Percentiles rank a stretch among this genome's conserved stretches.
phyloP scores from a whole-genome alignment of 1,284 basidiomycete genomes.

The Puccinia horiana region DNA sequence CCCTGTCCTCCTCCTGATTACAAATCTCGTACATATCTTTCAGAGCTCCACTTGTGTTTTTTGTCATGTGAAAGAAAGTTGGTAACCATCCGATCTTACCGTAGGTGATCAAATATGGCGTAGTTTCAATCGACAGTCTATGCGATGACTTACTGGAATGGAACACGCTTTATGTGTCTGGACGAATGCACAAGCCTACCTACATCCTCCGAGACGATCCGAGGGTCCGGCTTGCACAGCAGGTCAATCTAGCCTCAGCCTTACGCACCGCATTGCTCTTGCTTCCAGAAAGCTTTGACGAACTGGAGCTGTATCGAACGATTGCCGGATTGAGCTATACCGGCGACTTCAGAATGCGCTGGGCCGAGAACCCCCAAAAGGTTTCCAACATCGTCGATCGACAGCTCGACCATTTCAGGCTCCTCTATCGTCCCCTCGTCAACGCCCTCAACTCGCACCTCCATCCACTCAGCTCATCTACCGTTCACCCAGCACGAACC shows the following conservation, averaged over 20 bases:
- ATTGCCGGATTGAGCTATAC: conserved; percentile 85
- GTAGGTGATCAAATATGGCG: conserved; percentile 94
- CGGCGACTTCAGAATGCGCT: conserved; percentile 90
- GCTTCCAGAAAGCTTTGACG: conserved; percentile 69
- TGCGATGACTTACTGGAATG: conserved; percentile 88
- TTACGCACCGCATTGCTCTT: conserved; percentile 74
- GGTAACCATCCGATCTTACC: neutral
- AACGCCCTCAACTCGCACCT: conserved; percentile 67
- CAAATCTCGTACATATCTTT: neutral
- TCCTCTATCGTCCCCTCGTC: conserved; percentile 78
- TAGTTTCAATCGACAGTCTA: conserved; percentile 85
- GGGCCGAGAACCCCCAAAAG: conserved; percentile 91
- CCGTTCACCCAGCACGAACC: neutral
- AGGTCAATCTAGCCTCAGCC: conserved; percentile 88
- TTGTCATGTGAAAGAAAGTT: no score
- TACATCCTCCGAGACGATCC: conserved; percentile 84
- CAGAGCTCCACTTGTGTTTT: neutral
- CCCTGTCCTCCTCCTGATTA: neutral
- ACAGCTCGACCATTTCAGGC: conserved; percentile 78
- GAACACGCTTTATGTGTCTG: conserved; percentile 89
- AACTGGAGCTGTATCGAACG: conserved; percentile 77
- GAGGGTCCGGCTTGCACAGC: conserved; percentile 83
- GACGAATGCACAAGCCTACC: conserved; percentile 94
- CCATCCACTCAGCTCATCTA: neutral
- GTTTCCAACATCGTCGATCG: conserved; percentile 86